These are phyloP conservation scores for Phaseolus lunatus DNA, from an alignment of 306 rosid genomes.

Conservation along the genomic window DNA sequence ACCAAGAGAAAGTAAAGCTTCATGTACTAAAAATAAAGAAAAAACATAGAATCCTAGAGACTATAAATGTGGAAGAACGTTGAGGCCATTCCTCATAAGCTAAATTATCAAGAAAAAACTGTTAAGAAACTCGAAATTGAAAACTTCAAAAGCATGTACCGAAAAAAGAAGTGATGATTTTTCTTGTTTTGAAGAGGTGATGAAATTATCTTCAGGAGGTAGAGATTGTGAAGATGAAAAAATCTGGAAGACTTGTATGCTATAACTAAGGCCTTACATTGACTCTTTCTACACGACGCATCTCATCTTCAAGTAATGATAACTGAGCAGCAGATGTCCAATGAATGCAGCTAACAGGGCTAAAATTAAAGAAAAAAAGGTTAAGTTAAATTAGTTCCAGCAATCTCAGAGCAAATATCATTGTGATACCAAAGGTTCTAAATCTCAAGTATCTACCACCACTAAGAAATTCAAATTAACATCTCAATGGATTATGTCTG, in stretches of 20 bases:
- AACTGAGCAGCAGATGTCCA: conserved; percentile 96
- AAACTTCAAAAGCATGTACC: conserved; percentile 19
- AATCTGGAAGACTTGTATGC: conserved; percentile 19
- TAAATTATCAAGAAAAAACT: background rate
- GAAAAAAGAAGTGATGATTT: background rate
- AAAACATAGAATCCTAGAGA: background rate
- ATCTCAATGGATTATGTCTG: conserved; percentile 4
- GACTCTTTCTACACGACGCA: conserved; percentile 91
- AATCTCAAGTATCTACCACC: conserved; percentile 34
- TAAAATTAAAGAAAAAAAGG: conserved; percentile 39
- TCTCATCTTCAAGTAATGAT: conserved; percentile 94
- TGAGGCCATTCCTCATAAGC: background rate
- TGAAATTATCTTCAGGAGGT: conserved; percentile 4
- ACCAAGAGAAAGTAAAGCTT: conserved; percentile 1
- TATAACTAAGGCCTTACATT: conserved; percentile 60
- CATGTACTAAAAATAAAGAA: background rate
- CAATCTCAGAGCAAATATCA: conserved; percentile 5
- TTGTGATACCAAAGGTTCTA: conserved; percentile 23
- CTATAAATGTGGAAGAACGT: background rate
- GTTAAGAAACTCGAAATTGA: background rate
- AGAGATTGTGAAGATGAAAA: background rate
- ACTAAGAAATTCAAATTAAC: conserved; percentile 6
- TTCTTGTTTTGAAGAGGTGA: background rate
- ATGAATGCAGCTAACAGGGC: conserved; percentile 97
- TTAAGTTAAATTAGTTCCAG: conserved; percentile 13